Percentiles rank a stretch among this genome's conserved stretches.
These are phyloP conservation scores for Lentinula detonsa DNA, from an alignment of 768 basidiomycete species.

Conservation along the genomic window DNA sequence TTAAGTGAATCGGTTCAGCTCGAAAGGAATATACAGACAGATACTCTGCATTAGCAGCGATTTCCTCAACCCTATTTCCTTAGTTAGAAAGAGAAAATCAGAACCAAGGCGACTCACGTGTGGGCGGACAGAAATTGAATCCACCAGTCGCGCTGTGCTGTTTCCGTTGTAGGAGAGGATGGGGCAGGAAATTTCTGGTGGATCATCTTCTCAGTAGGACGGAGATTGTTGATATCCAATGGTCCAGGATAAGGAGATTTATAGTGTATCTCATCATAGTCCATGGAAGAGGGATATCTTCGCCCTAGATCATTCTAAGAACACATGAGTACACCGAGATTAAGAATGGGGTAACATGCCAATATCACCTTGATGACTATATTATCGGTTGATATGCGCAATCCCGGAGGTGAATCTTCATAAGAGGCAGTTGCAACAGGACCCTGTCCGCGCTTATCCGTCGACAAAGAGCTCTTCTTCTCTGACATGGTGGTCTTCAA, in stretches of 20 bases:
- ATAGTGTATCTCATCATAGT: conserved; percentile 30
- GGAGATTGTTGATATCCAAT: conserved; percentile 30
- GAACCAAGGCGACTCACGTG: conserved; percentile 21
- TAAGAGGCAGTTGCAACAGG: background rate
- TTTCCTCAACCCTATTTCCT: conserved; percentile 37
- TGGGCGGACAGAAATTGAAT: conserved; percentile 29
- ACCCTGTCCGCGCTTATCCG: conserved; percentile 11
- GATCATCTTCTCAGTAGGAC: conserved; percentile 20
- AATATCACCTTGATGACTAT: background rate
- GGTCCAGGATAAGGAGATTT: conserved; percentile 31
- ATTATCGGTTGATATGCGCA: conserved; percentile 20
- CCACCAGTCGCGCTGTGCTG: conserved; percentile 39
- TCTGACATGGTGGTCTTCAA: conserved; percentile 34
- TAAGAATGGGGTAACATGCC: background rate
- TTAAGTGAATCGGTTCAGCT: background rate
- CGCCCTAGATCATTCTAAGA: conserved; percentile 18
- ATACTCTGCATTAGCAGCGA: conserved; percentile 42
- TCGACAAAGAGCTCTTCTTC: conserved; percentile 17
- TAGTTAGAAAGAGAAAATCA: background rate
- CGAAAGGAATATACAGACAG: conserved; percentile 32
- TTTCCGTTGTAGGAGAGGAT: conserved; percentile 25
- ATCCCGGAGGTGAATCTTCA: conserved; percentile 12
- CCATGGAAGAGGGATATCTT: conserved; percentile 14
- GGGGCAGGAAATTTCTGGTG: conserved; percentile 28
- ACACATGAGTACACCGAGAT: background rate